Conservation (phyloP, 1,284 basidiomycete species). For the Hypsizygus ulmarius region DNA sequence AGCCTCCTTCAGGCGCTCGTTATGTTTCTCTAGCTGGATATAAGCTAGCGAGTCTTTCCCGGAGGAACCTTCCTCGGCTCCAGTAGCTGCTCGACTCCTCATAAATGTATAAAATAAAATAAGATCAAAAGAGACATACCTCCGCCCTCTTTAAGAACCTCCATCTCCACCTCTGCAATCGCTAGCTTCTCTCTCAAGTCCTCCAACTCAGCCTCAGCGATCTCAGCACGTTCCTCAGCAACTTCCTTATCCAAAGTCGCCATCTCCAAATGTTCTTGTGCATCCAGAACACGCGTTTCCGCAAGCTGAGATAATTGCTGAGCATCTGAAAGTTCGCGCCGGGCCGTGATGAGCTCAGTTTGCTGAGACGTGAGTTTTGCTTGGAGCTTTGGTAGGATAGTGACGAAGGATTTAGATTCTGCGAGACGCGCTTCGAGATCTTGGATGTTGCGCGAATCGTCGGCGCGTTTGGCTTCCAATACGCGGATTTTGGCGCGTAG, state of each 20-base stretch:
- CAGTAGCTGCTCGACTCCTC: slow-evolving; percentile 16
- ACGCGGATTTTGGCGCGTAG: slow-evolving; percentile 81
- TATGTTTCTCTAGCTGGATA: slow-evolving; percentile 95
- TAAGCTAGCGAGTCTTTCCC: slow-evolving; percentile 74
- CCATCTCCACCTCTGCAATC: slow-evolving; percentile 83
- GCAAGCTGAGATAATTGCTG: slow-evolving; percentile 51
- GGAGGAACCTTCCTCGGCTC: slow-evolving; percentile 35
- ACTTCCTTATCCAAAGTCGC: slow-evolving; percentile 95
- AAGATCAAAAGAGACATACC: slow-evolving; percentile 26
- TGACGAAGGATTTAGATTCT: slow-evolving; percentile 85
- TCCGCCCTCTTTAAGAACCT: slow-evolving; percentile 61
- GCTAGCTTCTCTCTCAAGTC: slow-evolving; percentile 76
- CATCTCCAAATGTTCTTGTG: slow-evolving; percentile 92
- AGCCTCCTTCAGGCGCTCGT: slow-evolving; percentile 92
- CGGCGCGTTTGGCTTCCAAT: slow-evolving; percentile 82
- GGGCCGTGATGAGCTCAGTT: slow-evolving; percentile 69
- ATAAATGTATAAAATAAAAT: neutral
- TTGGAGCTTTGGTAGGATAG: slow-evolving; percentile 84
- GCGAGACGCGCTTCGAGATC: slow-evolving; percentile 82
- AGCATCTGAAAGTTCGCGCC: slow-evolving; percentile 66
- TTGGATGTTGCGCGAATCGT: slow-evolving; percentile 81
- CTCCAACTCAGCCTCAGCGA: slow-evolving; percentile 75
- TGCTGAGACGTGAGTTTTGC: slow-evolving; percentile 82
- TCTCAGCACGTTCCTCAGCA: slow-evolving; percentile 90
- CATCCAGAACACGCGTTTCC: slow-evolving; percentile 47